phyloP scores from a whole-genome alignment of 2,329 filamentous ascomycete genomes.

The Colletotrichum sp. region DNA sequence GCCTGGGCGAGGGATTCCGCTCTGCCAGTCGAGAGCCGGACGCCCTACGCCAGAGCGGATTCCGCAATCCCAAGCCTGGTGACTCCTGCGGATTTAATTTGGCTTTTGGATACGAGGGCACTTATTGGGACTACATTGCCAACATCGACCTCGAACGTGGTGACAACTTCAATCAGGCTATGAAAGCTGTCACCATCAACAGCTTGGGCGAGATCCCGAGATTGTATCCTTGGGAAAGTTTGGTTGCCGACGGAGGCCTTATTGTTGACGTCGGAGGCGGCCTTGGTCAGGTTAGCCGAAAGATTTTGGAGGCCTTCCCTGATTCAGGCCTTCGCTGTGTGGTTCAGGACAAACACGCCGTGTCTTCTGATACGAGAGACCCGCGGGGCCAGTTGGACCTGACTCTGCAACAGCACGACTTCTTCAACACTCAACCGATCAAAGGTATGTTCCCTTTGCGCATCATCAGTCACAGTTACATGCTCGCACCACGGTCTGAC shows the following conservation, averaged over 20 bases:
- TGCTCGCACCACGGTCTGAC: background rate
- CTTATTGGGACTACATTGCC: background rate
- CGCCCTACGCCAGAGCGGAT: background rate
- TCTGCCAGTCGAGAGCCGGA: background rate
- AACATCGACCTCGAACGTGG: background rate
- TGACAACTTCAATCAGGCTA: background rate
- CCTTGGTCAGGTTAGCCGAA: background rate
- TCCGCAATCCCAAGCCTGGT: background rate
- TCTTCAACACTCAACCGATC: background rate
- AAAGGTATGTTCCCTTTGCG: background rate
- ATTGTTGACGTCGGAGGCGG: background rate
- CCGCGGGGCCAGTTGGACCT: fast-evolving
- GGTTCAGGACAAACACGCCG: background rate
- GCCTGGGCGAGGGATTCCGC: background rate
- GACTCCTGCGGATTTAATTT: background rate
- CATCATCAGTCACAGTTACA: background rate
- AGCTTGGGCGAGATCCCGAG: background rate
- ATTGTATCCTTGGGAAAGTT: background rate
- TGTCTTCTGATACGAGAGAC: background rate
- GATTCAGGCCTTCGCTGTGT: background rate
- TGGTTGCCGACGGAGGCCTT: background rate
- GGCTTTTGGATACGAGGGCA: background rate
- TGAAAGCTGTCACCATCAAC: background rate
- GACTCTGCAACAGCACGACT: background rate
- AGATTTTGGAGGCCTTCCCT: background rate